Percentiles rank a stretch among this genome's conserved stretches.
Conservation (phyloP, 2,329 filamentous ascomycete species). For the Calonectria hongkongensis region DNA sequence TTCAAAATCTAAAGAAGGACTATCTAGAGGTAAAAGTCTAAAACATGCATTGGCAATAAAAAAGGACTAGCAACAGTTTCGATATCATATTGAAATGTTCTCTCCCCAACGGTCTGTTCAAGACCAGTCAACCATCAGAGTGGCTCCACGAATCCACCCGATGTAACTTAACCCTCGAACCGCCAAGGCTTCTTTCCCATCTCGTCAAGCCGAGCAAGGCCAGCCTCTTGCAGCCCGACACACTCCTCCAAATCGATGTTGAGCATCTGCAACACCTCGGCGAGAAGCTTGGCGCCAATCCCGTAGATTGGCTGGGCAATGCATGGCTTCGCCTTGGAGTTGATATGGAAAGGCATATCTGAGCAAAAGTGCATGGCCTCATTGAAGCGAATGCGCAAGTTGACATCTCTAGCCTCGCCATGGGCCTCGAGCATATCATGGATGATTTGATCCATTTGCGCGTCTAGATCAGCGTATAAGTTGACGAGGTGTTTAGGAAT, state of each 20-base stretch:
- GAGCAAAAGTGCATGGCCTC: conserved; percentile 32
- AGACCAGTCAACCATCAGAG: neutral
- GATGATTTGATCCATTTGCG: conserved; percentile 5
- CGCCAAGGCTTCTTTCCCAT: conserved; percentile 29
- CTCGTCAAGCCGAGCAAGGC: conserved; percentile 17
- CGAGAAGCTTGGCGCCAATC: conserved; percentile 23
- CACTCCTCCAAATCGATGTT: conserved; percentile 22
- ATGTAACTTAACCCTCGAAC: conserved; percentile 19
- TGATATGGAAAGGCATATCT: conserved; percentile 29
- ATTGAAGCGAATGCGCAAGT: conserved; percentile 26
- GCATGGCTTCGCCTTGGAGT: conserved; percentile 32
- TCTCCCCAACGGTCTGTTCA: neutral
- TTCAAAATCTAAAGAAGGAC: neutral
- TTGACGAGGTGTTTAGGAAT: conserved; percentile 16
- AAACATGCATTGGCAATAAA: neutral
- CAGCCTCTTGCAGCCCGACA: conserved; percentile 21
- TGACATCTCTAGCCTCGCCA: conserved; percentile 25
- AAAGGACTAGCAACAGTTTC: neutral
- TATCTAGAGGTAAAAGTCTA: neutral
- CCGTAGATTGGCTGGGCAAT: conserved; percentile 28
- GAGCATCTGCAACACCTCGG: conserved; percentile 27
- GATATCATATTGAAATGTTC: neutral
- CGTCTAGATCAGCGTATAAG: conserved; percentile 7
- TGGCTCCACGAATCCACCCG: neutral
- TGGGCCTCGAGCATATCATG: conserved; percentile 25